Percentiles rank a stretch among this genome's conserved stretches.
phyloP scores from a whole-genome alignment of 495 filamentous ascomycete species.

The Xylaria intraflava region DNA sequence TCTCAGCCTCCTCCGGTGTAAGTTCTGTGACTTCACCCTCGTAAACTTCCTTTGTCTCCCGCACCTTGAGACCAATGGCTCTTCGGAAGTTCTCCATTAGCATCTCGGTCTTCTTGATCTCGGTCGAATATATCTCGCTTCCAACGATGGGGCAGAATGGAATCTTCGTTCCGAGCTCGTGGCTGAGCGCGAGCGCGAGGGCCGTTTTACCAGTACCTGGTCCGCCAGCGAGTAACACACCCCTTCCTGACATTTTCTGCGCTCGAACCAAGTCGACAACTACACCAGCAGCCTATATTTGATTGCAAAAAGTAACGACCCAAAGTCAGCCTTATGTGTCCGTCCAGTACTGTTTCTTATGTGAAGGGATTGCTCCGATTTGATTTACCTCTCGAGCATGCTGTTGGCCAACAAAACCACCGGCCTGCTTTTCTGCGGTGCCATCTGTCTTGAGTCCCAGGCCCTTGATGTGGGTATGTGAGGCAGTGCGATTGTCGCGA shows the following conservation, averaged over 20 bases:
- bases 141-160: slow-evolving; percentile 96
- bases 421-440: slow-evolving; percentile 64
- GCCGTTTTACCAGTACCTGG: slow-evolving; percentile 97
- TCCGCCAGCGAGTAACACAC: slow-evolving; percentile 82
- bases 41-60: slow-evolving; percentile 97
- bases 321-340: slow-evolving; percentile 14
- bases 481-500: slow-evolving; percentile 90
- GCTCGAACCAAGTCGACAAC: slow-evolving; percentile 90
- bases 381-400: slow-evolving; percentile 70
- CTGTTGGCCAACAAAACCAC: slow-evolving; percentile 84
- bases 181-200: slow-evolving; percentile 85
- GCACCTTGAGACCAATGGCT: slow-evolving; percentile 91
- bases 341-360: background rate
- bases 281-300: slow-evolving; percentile 69
- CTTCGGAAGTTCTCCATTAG: slow-evolving; percentile 97
- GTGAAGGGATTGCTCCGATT: background rate
- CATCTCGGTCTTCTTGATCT: slow-evolving; percentile 98
- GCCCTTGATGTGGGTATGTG: slow-evolving; percentile 95
- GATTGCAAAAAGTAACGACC: background rate
- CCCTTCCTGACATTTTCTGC: slow-evolving; percentile 95
- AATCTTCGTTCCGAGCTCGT: slow-evolving; percentile 94
- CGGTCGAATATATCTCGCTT: slow-evolving; percentile 92
- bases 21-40: slow-evolving; percentile 95
- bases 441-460: slow-evolving; percentile 80
- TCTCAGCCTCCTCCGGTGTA: slow-evolving; percentile 95